These are phyloP conservation scores for Periconia macrospinosa DNA, from an alignment of 2,329 filamentous ascomycete genomes.

Conservation along the genomic window DNA sequence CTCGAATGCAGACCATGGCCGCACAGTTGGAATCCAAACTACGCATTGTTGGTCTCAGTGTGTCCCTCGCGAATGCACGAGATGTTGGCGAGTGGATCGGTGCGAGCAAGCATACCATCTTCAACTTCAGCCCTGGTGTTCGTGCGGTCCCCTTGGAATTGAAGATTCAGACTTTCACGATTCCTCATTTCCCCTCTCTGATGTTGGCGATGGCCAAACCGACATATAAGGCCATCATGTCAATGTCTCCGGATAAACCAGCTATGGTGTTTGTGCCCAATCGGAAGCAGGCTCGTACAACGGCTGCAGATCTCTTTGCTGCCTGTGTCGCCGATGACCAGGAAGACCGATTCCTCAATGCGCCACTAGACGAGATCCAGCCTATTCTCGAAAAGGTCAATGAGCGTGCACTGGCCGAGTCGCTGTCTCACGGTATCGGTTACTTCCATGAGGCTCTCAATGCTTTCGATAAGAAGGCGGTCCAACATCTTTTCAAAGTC, in stretches of 20 bases:
- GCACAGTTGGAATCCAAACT: slow-evolving; percentile 82
- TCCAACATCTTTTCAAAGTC: slow-evolving; percentile 86
- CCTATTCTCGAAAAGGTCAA: slow-evolving; percentile 82
- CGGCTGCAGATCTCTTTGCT: slow-evolving; percentile 83
- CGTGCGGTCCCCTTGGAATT: slow-evolving; percentile 88
- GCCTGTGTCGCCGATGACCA: slow-evolving; percentile 86
- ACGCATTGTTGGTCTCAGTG: slow-evolving; percentile 86
- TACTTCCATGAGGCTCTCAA: slow-evolving; percentile 97
- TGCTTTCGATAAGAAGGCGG: slow-evolving; percentile 86
- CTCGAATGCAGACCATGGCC: slow-evolving; percentile 94
- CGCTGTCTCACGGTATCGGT: slow-evolving; percentile 88
- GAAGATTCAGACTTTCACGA: slow-evolving; percentile 92
- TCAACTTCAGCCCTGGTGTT: slow-evolving; percentile 94
- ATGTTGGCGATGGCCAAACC: slow-evolving; percentile 99
- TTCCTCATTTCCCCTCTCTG: slow-evolving; percentile 94
- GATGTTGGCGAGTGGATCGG: slow-evolving; percentile 98
- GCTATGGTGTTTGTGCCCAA: slow-evolving; percentile 90
- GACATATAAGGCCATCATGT: slow-evolving; percentile 83
- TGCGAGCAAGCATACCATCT: slow-evolving; percentile 96
- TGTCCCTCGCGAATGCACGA: slow-evolving; percentile 87
- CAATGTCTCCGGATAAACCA: slow-evolving; percentile 86
- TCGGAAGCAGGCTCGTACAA: slow-evolving; percentile 87
- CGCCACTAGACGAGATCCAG: slow-evolving; percentile 77
- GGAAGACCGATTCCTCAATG: slow-evolving; percentile 90
- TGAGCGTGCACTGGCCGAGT: slow-evolving; percentile 84